These are phyloP conservation scores for Dendryphion nanum DNA, from an alignment of 2,329 filamentous ascomycete species.

Conservation along the genomic window DNA sequence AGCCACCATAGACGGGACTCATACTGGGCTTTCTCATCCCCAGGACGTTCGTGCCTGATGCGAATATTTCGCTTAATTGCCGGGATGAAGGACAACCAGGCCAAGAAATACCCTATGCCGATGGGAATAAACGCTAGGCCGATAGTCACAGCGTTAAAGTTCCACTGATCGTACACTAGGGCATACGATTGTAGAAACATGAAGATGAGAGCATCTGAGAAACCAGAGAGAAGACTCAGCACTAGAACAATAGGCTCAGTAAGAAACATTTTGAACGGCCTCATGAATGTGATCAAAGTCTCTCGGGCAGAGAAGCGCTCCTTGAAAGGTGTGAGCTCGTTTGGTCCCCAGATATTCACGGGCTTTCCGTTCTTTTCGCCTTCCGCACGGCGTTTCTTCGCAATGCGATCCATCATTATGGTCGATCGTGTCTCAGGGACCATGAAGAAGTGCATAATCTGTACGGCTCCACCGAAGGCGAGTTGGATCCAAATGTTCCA, in stretches of 20 bases:
- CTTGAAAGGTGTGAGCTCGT: conserved; percentile 57
- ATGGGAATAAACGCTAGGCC: conserved; percentile 63
- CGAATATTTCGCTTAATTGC: conserved; percentile 43
- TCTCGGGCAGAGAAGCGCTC: conserved; percentile 40
- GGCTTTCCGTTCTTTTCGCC: conserved; percentile 60
- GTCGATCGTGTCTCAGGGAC: conserved; percentile 78
- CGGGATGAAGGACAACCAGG: conserved; percentile 61
- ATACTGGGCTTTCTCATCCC: conserved; percentile 25
- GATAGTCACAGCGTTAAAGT: conserved; percentile 56
- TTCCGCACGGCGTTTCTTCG: conserved; percentile 67
- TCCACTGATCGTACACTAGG: conserved; percentile 68
- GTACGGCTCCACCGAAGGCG: conserved; percentile 72
- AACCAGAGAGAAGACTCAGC: conserved; percentile 70
- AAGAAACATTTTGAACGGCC: conserved; percentile 71
- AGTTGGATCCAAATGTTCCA: conserved; percentile 86
- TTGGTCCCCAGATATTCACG: conserved; percentile 68
- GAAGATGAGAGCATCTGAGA: conserved; percentile 76
- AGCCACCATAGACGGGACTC: conserved; percentile 64
- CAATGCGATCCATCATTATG: conserved; percentile 75
- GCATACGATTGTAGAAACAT: conserved; percentile 72
- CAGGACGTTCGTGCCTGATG: conserved; percentile 16
- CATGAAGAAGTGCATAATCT: conserved; percentile 64
- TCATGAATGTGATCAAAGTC: conserved; percentile 51
- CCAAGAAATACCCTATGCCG: conserved; percentile 62
- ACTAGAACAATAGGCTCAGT: conserved; percentile 73